Evolutionary conservation across 805 yeast genomes (phyloP).

Genomic region (Nakazawaea ernobii): DNA sequence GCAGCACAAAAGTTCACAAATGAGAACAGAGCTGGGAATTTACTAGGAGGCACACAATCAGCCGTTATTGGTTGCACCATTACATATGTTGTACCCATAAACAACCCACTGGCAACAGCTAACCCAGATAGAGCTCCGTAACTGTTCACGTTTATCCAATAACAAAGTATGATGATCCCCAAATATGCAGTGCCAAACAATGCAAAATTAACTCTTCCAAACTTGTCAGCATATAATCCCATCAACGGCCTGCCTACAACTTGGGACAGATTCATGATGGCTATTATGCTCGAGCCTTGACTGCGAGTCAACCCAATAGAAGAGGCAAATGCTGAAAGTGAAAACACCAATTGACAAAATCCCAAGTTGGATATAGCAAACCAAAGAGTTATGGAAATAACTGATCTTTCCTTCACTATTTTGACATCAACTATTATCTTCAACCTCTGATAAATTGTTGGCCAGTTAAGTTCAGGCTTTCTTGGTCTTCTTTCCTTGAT

Average conservation of each 20-base stretch:
- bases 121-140: constrained; percentile 33
- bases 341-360: constrained; percentile 28
- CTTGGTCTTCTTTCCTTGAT: constrained; percentile 3
- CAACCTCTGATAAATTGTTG: neutral
- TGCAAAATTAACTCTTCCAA: constrained; percentile 42
- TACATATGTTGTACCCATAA: constrained; percentile 37
- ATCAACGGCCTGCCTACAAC: constrained; percentile 43
- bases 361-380: constrained; percentile 28
- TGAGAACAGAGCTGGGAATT: constrained; percentile 25
- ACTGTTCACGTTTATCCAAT: constrained; percentile 32
- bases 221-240: constrained; percentile 38
- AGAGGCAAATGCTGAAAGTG: constrained; percentile 40
- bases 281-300: constrained; percentile 40
- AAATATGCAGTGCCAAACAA: constrained; percentile 28
- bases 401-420: constrained; percentile 10
- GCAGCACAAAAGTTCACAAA: constrained; percentile 21
- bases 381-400: constrained; percentile 16
- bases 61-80: constrained; percentile 23
- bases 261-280: constrained; percentile 41
- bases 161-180: constrained; percentile 32
- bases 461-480: neutral
- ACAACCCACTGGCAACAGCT: constrained; percentile 36
- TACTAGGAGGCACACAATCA: constrained; percentile 20
- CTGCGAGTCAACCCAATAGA: constrained; percentile 38
- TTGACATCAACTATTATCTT: constrained; percentile 12